phyloP scores from a whole-genome alignment of 768 basidiomycete species.

The Mycena metata region DNA sequence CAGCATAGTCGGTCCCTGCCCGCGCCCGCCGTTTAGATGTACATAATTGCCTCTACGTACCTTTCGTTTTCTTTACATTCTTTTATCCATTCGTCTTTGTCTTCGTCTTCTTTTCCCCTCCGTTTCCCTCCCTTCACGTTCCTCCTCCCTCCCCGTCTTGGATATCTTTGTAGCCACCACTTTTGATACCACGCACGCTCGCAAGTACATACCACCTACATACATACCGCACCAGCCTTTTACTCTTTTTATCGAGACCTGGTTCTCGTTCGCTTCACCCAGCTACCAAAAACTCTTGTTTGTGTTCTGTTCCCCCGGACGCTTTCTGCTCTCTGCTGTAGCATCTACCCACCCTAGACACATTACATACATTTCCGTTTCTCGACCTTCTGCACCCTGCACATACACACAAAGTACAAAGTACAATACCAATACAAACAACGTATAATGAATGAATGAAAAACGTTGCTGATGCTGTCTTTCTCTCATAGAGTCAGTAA shows the following conservation, averaged over 20 bases:
- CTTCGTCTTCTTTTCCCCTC: slow-evolving; percentile 29
- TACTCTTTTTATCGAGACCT: slow-evolving; percentile 39
- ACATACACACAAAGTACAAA: slow-evolving; percentile 32
- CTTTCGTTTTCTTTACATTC: slow-evolving; percentile 9
- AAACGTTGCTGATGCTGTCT: background rate
- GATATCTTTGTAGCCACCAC: slow-evolving; percentile 26
- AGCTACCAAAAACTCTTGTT: background rate
- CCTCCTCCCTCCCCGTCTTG: slow-evolving; percentile 31
- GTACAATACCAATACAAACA: slow-evolving; percentile 27
- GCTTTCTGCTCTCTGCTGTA: slow-evolving; percentile 32
- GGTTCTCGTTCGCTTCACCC: slow-evolving; percentile 32
- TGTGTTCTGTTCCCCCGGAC: slow-evolving; percentile 28
- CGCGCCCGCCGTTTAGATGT: slow-evolving; percentile 28
- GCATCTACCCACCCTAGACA: slow-evolving; percentile 33
- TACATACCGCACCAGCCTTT: slow-evolving; percentile 35
- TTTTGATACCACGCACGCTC: slow-evolving; percentile 33
- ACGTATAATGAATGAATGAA: slow-evolving; percentile 20
- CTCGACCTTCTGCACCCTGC: slow-evolving; percentile 3
- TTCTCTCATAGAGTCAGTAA: no score
- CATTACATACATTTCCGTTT: slow-evolving; percentile 18
- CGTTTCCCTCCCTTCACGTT: slow-evolving; percentile 1
- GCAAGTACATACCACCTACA: slow-evolving; percentile 34
- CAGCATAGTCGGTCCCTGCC: slow-evolving; percentile 42
- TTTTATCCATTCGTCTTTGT: slow-evolving; percentile 4
- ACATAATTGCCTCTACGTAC: slow-evolving; percentile 34